Evolutionary conservation across 176 grass and related monocot genomes (phyloP).

Genomic region (Alloteropsis semialata): DNA sequence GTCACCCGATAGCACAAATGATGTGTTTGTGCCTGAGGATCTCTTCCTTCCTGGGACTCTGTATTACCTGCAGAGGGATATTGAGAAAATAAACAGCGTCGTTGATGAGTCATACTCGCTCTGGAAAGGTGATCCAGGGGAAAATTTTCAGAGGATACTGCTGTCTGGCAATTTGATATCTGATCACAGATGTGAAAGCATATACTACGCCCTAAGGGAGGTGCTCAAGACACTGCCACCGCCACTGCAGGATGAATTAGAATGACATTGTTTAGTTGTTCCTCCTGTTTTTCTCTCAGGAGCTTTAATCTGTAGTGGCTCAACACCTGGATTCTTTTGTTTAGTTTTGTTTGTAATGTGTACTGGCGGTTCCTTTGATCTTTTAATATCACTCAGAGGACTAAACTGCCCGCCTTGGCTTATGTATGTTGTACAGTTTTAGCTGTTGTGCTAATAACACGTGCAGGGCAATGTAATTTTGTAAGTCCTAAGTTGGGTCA

Average conservation of each 20-base stretch:
- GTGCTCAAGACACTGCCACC: constrained; percentile 66
- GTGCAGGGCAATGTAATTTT: neutral
- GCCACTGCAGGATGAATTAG: constrained; percentile 19
- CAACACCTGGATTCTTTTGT: neutral
- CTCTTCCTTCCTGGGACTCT: constrained; percentile 72
- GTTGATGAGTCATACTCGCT: constrained; percentile 64
- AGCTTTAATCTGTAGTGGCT: neutral
- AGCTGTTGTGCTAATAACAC: neutral
- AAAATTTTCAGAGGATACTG: constrained; percentile 82
- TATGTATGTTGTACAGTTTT: constrained; percentile 2
- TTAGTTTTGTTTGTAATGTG: neutral
- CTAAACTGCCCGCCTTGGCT: neutral
- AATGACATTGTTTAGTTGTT: neutral
- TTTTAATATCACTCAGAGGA: constrained; percentile 2
- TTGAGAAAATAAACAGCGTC: constrained; percentile 31
- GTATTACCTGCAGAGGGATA: constrained; percentile 75
- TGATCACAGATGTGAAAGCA: constrained; percentile 89
- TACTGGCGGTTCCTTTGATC: neutral
- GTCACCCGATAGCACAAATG: constrained; percentile 5
- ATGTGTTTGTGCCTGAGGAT: constrained; percentile 56
- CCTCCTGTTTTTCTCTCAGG: neutral
- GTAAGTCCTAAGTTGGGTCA: neutral
- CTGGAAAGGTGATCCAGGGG: constrained; percentile 72
- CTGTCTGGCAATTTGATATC: constrained; percentile 78
- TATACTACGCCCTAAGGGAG: constrained; percentile 73